A percentile compares a stretch with the other conserved stretches of the same genome.
Conservation (phyloP, 2,329 filamentous ascomycete genomes). For the Penicillium sp. region DNA sequence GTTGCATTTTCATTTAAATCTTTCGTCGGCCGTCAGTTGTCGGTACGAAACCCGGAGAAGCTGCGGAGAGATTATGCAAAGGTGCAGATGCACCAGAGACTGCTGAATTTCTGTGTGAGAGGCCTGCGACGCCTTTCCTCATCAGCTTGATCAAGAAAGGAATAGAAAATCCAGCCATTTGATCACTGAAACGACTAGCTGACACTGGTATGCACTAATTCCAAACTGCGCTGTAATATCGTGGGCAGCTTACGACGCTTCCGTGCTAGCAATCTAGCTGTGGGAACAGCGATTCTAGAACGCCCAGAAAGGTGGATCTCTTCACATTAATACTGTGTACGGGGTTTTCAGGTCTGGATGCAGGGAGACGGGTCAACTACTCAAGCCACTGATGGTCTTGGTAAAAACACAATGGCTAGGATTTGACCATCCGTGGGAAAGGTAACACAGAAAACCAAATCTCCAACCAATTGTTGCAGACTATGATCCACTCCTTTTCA, state of each 20-base stretch:
- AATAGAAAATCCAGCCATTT: neutral
- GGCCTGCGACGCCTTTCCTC: neutral
- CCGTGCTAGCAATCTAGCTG: neutral
- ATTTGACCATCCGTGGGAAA: too few species aligned
- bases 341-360: neutral
- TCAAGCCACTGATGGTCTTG: neutral
- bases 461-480: too few species aligned
- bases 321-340: neutral
- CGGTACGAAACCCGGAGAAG: neutral
- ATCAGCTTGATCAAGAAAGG: neutral
- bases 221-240: neutral
- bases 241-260: slow-evolving; percentile 7
- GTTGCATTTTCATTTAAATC: slow-evolving; percentile 5
- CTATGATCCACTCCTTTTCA: too few species aligned
- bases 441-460: too few species aligned
- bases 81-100: too few species aligned
- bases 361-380: neutral
- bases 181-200: neutral
- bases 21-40: neutral
- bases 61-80: too few species aligned
- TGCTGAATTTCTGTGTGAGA: too few species aligned
- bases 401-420: too few species aligned
- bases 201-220: neutral
- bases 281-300: neutral
- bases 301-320: neutral